Conservation (phyloP, 768 basidiomycete species). For the Chalciporus sphaerocephalus region DNA sequence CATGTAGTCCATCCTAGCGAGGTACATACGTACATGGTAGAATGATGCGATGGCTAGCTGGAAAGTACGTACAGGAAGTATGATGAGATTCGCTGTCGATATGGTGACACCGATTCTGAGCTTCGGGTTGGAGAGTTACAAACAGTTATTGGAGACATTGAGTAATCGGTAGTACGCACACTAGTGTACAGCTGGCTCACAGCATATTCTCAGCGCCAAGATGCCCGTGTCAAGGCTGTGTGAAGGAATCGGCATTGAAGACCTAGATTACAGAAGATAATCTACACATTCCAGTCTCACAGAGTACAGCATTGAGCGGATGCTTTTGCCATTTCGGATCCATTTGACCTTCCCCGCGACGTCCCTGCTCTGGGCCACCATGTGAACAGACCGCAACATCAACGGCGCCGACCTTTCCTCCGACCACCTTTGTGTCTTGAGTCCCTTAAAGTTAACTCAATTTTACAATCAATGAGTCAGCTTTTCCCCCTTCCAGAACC, state of each 20-base stretch:
- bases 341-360: not conserved
- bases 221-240: not conserved
- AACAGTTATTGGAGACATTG: not conserved
- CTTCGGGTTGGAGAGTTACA: not conserved
- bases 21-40: not conserved
- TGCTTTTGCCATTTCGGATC: not conserved
- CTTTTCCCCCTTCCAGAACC: not conserved
- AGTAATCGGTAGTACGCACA: not conserved
- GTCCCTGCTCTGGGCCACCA: not conserved
- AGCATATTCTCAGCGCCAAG: not conserved
- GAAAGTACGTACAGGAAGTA: slow-evolving; percentile 8
- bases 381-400: slow-evolving; percentile 9
- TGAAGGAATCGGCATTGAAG: too few relatives aligned
- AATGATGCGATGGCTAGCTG: not conserved
- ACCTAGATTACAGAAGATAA: not conserved
- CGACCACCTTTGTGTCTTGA: not conserved
- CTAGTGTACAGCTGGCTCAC: not conserved
- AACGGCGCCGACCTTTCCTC: slow-evolving; percentile 16
- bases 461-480: not conserved
- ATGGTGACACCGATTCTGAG: slow-evolving; percentile 12
- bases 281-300: not conserved
- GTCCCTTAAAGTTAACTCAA: not conserved
- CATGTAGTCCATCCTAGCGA: not conserved
- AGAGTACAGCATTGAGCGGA: not conserved
- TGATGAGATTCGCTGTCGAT: slow-evolving; percentile 16